Conservation (phyloP, 768 basidiomycete genomes). For the Ramaria sp. region DNA sequence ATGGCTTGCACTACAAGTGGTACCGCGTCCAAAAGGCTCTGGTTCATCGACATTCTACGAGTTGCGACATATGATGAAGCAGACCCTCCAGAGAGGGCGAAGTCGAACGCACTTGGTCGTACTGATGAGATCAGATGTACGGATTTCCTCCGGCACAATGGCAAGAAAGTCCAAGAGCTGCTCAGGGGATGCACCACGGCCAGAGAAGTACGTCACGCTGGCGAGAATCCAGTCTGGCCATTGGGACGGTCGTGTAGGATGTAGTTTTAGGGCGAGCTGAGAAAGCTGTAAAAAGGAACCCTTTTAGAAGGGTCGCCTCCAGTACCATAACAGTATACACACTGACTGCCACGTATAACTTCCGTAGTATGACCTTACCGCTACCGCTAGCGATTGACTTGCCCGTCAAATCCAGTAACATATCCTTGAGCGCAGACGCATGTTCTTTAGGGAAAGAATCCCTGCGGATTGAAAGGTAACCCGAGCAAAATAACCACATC, state of each 20-base stretch:
- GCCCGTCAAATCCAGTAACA: constrained; percentile 60
- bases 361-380: constrained; percentile 67
- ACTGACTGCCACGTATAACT: constrained; percentile 79
- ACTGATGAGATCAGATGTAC: constrained; percentile 62
- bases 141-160: constrained; percentile 78
- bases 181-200: constrained; percentile 45
- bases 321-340: background rate
- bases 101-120: constrained; percentile 52
- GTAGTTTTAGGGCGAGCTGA: constrained; percentile 55
- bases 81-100: background rate
- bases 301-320: background rate
- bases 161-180: constrained; percentile 63
- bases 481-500: background rate
- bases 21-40: constrained; percentile 55
- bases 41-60: constrained; percentile 48
- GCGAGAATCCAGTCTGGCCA: constrained; percentile 74
- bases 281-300: background rate
- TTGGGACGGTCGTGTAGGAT: constrained; percentile 41
- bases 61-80: constrained; percentile 4
- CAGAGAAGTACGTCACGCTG: constrained; percentile 51
- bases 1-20: constrained; percentile 66
- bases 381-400: constrained; percentile 48
- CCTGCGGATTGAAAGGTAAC: constrained; percentile 31
- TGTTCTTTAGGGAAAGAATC: constrained; percentile 60
- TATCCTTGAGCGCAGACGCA: constrained; percentile 44